Base-by-base conservation (phyloP, 495 filamentous ascomycete genomes). In the Usnea hakonensis region DNA sequence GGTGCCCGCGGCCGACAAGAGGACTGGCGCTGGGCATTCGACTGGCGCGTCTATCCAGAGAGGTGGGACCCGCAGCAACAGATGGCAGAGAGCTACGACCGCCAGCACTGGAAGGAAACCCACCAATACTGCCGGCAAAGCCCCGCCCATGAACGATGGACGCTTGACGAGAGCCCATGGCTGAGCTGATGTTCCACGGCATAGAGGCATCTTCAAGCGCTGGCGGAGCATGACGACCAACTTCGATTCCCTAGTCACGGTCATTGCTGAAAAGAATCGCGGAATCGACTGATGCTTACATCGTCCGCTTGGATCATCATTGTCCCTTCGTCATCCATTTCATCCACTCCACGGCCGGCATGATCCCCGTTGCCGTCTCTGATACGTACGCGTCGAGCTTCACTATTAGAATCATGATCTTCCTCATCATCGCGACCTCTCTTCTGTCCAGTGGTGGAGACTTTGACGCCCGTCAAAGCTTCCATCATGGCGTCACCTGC, bases 121-220 rank as follows among this genome's bases (percentile, higher is more conserved):
- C 73, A 8, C 69, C 72, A 33, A 76, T 56, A 37, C 71, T 74
- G 41, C 72, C 71, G 4, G 68, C 71, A 33, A 65, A 68, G 7
- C 54, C 68, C 46, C 62, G 70, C 30, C 68, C 64, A 17, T 53
- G 67, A 41, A 61, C 57, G 10, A 68, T 30, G 41, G 78, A 77
- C 7, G 72, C 74, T 23, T 74, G 77, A n/a, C 75, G 73, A 28
- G 85, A 87, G 57, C 81, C 81, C 50, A 81, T 77, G 4, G 81
- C 64, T 4, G 85, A 88, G 32, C 77, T 82, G 65, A 84, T 78
- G 65, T 89, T 89, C 87, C 87, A 90, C 46, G 87, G 87, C 79
- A 89, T 83, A 2, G 79, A 82, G 14, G 83, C 83, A 44, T 75
- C 78, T 61, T 87, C 83, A 3, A 87, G 77, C 21, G 78, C 76